Percentiles rank a stretch among this genome's conserved stretches.
Evolutionary conservation across 495 filamentous ascomycete genomes (phyloP).

Genomic region (Hypoxylon fragiforme): DNA sequence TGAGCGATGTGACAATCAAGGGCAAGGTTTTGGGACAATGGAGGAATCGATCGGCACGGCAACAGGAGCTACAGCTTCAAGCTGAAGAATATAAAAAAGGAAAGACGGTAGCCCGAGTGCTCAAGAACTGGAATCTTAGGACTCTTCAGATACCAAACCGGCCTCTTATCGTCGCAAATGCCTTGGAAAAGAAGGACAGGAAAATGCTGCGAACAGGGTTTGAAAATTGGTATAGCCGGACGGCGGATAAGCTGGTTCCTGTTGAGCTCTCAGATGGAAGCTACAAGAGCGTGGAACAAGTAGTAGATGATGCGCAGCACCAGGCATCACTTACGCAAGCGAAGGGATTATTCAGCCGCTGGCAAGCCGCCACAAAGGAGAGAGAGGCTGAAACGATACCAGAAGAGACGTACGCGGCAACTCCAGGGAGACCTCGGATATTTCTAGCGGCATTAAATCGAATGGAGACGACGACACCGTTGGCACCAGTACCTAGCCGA

Average conservation of each 20-base stretch:
- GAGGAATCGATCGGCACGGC: conserved; percentile 23
- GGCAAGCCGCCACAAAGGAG: conserved; percentile 23
- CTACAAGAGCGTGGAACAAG: conserved; percentile 31
- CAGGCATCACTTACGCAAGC: conserved; percentile 29
- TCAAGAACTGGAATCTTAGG: conserved; percentile 56
- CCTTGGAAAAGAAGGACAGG: conserved; percentile 50
- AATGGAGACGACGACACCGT: conserved; percentile 35
- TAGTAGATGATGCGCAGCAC: conserved; percentile 33
- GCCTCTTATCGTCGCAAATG: conserved; percentile 40
- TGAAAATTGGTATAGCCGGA: conserved; percentile 59
- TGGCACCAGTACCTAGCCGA: conserved; percentile 33
- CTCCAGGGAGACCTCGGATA: conserved; percentile 35
- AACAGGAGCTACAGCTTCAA: conserved; percentile 21
- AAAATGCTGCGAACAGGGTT: conserved; percentile 61
- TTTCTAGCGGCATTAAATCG: conserved; percentile 27
- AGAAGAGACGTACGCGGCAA: conserved; percentile 30
- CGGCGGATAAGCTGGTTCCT: conserved; percentile 44
- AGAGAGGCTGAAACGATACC: conserved; percentile 4
- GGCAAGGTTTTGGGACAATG: conserved; percentile 36
- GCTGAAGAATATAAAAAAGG: conserved; percentile 33
- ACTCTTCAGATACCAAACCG: conserved; percentile 40
- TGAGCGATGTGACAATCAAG: conserved; percentile 42
- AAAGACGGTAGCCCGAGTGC: conserved; percentile 53
- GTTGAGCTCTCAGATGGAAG: conserved; percentile 29
- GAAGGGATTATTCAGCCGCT: conserved; percentile 23